These are phyloP conservation scores for Cytospora leucostoma DNA, from an alignment of 2,329 filamentous ascomycete genomes.

Conservation along the genomic window DNA sequence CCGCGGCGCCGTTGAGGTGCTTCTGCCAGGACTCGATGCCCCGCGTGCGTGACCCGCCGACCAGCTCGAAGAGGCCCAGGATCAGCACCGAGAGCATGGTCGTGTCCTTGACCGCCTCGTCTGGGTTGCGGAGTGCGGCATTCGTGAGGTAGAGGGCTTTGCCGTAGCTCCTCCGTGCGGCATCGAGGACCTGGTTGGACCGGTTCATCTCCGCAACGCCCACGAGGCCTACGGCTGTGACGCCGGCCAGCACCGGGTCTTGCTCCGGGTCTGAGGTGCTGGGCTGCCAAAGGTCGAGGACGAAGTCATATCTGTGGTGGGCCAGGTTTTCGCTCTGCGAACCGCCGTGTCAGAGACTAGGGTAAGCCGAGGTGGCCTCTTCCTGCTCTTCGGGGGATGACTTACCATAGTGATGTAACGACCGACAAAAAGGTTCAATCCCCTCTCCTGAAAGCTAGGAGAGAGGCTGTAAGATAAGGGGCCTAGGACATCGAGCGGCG, in stretches of 20 bases:
- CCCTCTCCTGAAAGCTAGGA: slow-evolving; percentile 23
- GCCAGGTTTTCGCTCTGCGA: slow-evolving; percentile 40
- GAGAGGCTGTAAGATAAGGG: slow-evolving; percentile 17
- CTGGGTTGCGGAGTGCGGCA: slow-evolving; percentile 48
- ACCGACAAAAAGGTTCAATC: slow-evolving; percentile 20
- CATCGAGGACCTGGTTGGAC: slow-evolving; percentile 45
- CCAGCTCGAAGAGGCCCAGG: slow-evolving; percentile 56
- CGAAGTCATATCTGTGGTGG: slow-evolving; percentile 54
- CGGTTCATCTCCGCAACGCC: slow-evolving; percentile 50
- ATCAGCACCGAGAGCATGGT: slow-evolving; percentile 57
- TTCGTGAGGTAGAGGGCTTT: slow-evolving; percentile 54
- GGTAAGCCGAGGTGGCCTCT: not conserved
- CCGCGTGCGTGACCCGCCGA: slow-evolving; percentile 44
- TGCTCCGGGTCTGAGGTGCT: slow-evolving; percentile 37
- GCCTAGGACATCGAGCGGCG: not conserved
- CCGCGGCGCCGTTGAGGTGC: slow-evolving; percentile 55
- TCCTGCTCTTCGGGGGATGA: not conserved
- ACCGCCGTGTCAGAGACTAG: not conserved
- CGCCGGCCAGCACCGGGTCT: slow-evolving; percentile 53
- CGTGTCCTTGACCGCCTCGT: slow-evolving; percentile 47
- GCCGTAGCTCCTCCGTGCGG: slow-evolving; percentile 53
- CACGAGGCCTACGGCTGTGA: slow-evolving; percentile 57
- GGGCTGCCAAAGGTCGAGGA: slow-evolving; percentile 55
- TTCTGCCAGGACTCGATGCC: slow-evolving; percentile 55
- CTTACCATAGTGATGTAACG: slow-evolving; percentile 23